Base-by-base conservation (phyloP, 2,329 filamentous ascomycete species). In the Bertia moriformis region DNA sequence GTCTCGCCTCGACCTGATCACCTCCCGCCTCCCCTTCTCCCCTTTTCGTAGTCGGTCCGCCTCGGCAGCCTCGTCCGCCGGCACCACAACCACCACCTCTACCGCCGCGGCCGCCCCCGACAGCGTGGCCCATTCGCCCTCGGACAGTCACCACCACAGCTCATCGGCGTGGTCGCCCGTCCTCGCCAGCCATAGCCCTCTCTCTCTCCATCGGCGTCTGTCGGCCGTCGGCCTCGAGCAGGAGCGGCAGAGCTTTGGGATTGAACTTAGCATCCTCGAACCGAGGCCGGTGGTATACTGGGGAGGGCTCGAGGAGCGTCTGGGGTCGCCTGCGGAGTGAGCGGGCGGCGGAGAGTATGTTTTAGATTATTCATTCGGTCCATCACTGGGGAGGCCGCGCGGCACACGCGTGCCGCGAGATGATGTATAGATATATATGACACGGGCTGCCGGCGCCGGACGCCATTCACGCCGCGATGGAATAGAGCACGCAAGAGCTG, bases 151-250 rank as follows among this genome's bases (percentile, higher is more conserved):
- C 58, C 44, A 57, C 62, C 19, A 63, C 63, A 32, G n/a, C n/a
- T n/a, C n/a, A n/a, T n/a, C n/a, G n/a, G n/a, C n/a, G n/a, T n/a
- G n/a, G n/a, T n/a, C n/a, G n/a, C n/a, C 63, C 60, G 2, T 59
- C 61, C 2, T 48, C 49, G 10, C 48, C 51, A 14, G 57, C 59
- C 38, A 62, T 55, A 51, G 67, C 68, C 39, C n/a, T n/a, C n/a
- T n/a, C n/a, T n/a, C n/a, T n/a, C n/a, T 71, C 77, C 60, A 76
- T 75, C 58, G 67, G 62, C 48, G 65, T 77, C n/a, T n/a, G n/a
- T n/a, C n/a, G n/a, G n/a, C n/a, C 51, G 66, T 69, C n/a, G 62
- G 68, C 48, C 57, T 74, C 43, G 69, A 76, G 48, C 70, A 71
- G 48, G 73, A 78, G 56, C 66, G 64, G 45, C 59, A 56, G 48